Percentiles rank a stretch among this genome's conserved stretches.
Conservation (phyloP, 2,329 filamentous ascomycete genomes). For the Thielaviopsis ethacetica region DNA sequence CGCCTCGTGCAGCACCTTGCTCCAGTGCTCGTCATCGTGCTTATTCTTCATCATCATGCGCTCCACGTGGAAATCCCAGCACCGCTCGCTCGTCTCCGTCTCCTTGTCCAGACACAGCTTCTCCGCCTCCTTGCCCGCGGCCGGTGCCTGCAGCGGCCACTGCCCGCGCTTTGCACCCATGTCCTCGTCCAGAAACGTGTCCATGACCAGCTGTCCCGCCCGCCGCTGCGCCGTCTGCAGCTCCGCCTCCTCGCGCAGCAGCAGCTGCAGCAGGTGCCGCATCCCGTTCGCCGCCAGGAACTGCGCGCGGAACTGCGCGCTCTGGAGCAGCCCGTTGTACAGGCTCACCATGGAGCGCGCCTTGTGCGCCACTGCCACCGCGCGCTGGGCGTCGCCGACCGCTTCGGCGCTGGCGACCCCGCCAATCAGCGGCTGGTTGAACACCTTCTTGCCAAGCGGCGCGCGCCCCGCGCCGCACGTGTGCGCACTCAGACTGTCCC, state of each 20-base stretch:
- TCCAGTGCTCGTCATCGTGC: slow-evolving; percentile 28
- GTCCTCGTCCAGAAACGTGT: slow-evolving; percentile 49
- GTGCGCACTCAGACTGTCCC: slow-evolving; percentile 25
- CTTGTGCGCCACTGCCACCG: slow-evolving; percentile 18
- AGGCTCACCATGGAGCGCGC: slow-evolving; percentile 26
- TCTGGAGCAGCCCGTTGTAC: slow-evolving; percentile 40
- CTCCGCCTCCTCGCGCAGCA: slow-evolving; percentile 19
- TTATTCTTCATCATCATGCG: slow-evolving; percentile 23
- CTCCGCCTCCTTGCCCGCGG: slow-evolving; percentile 17
- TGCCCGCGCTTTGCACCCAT: slow-evolving; percentile 42
- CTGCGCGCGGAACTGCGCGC: slow-evolving; percentile 32
- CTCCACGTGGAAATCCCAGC: slow-evolving; percentile 40
- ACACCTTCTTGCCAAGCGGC: slow-evolving; percentile 9
- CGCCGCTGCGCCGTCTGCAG: slow-evolving; percentile 36
- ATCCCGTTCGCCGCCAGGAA: slow-evolving; percentile 41
- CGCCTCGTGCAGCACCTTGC: slow-evolving; percentile 23
- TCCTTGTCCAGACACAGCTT: slow-evolving; percentile 20
- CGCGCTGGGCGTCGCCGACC: background rate
- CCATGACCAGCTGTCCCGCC: slow-evolving; percentile 41
- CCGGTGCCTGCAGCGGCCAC: slow-evolving; percentile 31
- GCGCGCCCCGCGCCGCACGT: slow-evolving; percentile 20
- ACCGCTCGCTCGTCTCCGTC: slow-evolving; percentile 28
- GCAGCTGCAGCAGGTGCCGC: slow-evolving; percentile 34
- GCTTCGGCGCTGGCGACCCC: background rate
- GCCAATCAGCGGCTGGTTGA: slow-evolving; percentile 2